Base-by-base conservation (phyloP, 768 basidiomycete genomes). In the Hericium coralloides region DNA sequence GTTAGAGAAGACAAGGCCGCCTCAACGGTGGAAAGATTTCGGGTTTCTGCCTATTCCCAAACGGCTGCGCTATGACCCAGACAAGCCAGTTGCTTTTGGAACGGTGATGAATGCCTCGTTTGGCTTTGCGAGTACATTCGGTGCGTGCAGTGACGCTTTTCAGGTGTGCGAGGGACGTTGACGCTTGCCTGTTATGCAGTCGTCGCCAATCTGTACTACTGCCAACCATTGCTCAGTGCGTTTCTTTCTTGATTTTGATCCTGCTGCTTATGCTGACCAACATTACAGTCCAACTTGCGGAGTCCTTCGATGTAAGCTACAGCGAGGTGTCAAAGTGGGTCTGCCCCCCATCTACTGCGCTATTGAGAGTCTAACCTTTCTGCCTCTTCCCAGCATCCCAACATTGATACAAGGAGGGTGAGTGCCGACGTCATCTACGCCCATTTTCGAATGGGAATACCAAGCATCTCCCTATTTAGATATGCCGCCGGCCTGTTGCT, bases 121-220 rank as follows among this genome's bases (percentile, higher is more conserved):
- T 60, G 78, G 76, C 5, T 56, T 76, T 10, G 71, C 74, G 9
- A 75, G 77, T 45, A 79, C 80, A 18, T 73, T 79, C 64, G 67
- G 74, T 74, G 56, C 64, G 74, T 52, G 25, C 6, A 26, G 72
- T 73, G 55, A 71, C 72, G 12, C 56, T 74, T 4, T 66, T 67
- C 5, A 1, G 73, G 59, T 10, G 45, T 0, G 25, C 7, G 18
- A 2, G 7, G 14, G 12, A 3, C 3, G 38, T 38, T 54, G 20
- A 25, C 18, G 12, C 10, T n/a, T 54, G 17, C 3, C 15, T 22
- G 41, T 41, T 15, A 53, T 39, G 22, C 56, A 86, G 85, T 72
- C 45, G 83, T 83, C 14, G 79, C 82, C n/a, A 92, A 92, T 64
- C 66, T 92, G 49, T 92, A 92, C 65, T 93, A 92, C 62, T 87